Evolutionary conservation across 352 stramenopile genomes (phyloP), one percentile per base, ranked within the genome.

Genomic region (Phytopythium boreale): DNA sequence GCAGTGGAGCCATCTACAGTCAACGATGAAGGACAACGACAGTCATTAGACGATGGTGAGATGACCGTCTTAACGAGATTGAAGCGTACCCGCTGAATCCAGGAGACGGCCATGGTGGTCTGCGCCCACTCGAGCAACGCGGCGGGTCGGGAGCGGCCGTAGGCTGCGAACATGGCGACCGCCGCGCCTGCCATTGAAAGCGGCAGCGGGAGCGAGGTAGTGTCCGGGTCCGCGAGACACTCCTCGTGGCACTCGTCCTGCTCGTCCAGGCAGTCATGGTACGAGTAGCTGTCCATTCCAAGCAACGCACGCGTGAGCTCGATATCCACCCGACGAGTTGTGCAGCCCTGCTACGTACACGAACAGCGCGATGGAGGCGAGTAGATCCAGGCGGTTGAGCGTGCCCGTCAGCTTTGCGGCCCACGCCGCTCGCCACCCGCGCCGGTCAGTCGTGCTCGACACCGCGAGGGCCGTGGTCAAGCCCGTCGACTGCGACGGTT

Each of bases 241-340:
- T 62, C 56, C 27, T 62, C 56, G 27, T 55, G 56, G 43, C 56
- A 62, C 56, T 62, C 56, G 41, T 43, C 20, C 24, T 44, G 56
- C 27, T 62, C 56, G 22, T 43, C 20, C 7, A 62, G 43, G 41
- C 56, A 62, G 41, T 53, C 56, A 19, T 24, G 56, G 39, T 62
- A 62, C 17, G 39, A 62, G 43, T 43, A 62, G 4, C 56, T 60
- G 37, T 3, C 8, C 19, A 44, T 47, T 4, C 4, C 24, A 37
- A 37, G 19, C 53, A 29, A 44, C 19, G n/a, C 19, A 49, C 53
- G 27, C 2, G 12, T 47, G 15, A 8, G 27, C n/a, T 39, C 9
- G 24, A 49, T 49, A 36, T 31, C 12, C 19, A 50, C 11, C 2
- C 7, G 6, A 0, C 8, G 41, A 7, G 2, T 1, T 15, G 43